Evolutionary conservation across 805 yeast species (phyloP), one percentile per base, ranked within the genome.

Genomic region (Groenewaldozyma tartarivorans): DNA sequence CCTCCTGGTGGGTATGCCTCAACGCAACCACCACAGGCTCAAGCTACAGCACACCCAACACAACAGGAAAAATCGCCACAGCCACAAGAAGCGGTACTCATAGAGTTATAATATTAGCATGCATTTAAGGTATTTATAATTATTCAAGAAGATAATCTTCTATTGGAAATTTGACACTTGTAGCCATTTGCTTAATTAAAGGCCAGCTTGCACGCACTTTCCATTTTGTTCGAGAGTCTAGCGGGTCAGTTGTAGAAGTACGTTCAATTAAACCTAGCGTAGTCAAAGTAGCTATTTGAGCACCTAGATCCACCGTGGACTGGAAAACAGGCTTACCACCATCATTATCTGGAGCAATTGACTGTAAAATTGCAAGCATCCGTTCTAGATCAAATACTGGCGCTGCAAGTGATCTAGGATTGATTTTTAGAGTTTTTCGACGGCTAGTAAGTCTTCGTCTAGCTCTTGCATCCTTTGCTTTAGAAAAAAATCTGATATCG

Each of bases 341-440:
- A 4, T 43, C 63, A 51, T 31, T 56, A 9, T 53, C 68, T 18
- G 67, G 71, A 52, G 74, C 75, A 11, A 87, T 75, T 0, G 94
- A 79, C 33, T 81, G 80, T 29, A 82, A 66, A 19, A 88, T 83
- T 0, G 96, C 94, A 44, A 83, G 61, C 55, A 85, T 54, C 43
- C 96, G 68, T 56, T 88, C 96, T 35, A 86, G 56, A 27, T 79
- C 83, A 58, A 87, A 87, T 24, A 75, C 62, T 21, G 79, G 75
- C 0, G 95, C 82, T n/a, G 79, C 75, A 33, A 82, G 61, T 44
- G 79, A 67, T 29, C 84, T 67, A 2, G 79, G 69, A 39, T 78
- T 82, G 17, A 76, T 64, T 38, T 70, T 72, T 5, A 65, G 58
- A 42, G 68, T 69, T 40, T 66, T 68, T 36, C 64, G 58, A 30